Evolutionary conservation across 768 basidiomycete genomes (phyloP), one percentile per base, ranked within the genome.

Genomic region (Pisolithus orientalis): DNA sequence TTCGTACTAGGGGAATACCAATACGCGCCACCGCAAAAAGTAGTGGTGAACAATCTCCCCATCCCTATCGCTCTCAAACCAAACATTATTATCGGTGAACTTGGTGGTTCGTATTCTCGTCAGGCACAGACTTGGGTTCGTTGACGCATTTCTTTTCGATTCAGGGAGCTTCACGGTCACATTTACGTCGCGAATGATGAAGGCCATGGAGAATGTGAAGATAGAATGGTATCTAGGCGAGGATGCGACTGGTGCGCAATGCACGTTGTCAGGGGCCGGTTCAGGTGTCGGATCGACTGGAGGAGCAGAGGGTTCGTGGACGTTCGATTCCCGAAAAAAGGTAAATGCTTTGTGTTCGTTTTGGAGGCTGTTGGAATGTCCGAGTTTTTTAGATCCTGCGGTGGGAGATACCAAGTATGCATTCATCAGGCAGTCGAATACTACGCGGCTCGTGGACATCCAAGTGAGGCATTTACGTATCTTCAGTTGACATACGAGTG

Each of bases 1-100:
- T 97, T 96, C 70, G 78, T 78, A 7, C 74, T 96, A 17, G 80
- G 86, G 62, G 88, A 93, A 57, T 97, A 96, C 63, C 86, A 87
- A 27, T 87, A 83, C 63, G 66, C 73, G 9, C 72, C 78, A 40
- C 70, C 66, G n/a, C 57, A 63, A 17, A 50, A 53, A 45, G 54
- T 58, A 51, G 39, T 68, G 21, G 74, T 71, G 46, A 77, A 79
- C 34, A 73, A 71, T 39, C 71, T 81, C n/a, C 73, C 80, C 9
- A 61, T 82, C 34, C 76, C 81, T 17, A 71, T 82, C 58, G 54
- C 72, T 28, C 62, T 84, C 55, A 82, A 82, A 65, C 64, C 75
- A 9, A 71, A 64, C n/a, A 59, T 68, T 34, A 53, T 52, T 28
- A 50, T 68, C 14, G 60, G 57, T 31, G 67, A 68, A 29, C 70